A percentile compares a stretch with the other conserved stretches of the same genome.
phyloP scores from a whole-genome alignment of 495 filamentous ascomycete genomes.

The Emericellopsis terricola region DNA sequence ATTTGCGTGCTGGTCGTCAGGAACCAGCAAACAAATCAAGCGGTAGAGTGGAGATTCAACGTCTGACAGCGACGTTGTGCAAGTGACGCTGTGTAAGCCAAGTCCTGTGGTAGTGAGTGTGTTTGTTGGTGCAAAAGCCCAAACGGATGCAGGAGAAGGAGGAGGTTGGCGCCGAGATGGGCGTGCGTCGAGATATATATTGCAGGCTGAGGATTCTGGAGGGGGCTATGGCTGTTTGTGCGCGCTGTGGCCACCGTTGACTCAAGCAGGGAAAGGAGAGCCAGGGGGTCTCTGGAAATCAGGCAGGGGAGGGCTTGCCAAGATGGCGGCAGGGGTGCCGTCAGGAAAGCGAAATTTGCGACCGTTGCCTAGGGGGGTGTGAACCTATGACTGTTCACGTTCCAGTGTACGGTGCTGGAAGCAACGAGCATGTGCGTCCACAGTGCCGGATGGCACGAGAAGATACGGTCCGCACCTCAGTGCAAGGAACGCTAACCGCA shows the following conservation, averaged over 20 bases:
- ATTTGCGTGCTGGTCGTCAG: neutral
- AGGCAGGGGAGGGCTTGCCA: too few relatives aligned
- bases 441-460: too few relatives aligned
- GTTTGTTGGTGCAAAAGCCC: slow-evolving; percentile 3
- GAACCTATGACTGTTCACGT: neutral
- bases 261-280: neutral
- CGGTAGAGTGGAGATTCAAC: too few relatives aligned
- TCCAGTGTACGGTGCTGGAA: neutral
- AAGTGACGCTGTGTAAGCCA: too few relatives aligned
- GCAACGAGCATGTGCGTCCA: neutral
- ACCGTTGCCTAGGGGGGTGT: neutral
- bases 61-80: too few relatives aligned
- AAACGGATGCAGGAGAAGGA: slow-evolving; percentile 1
- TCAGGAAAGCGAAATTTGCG: neutral
- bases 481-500: too few relatives aligned
- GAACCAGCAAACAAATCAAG: neutral
- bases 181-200: neutral
- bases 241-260: neutral
- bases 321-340: neutral
- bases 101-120: too few relatives aligned
- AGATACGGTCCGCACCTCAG: too few relatives aligned
- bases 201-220: neutral
- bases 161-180: neutral
- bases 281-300: too few relatives aligned
- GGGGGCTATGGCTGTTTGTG: neutral